Percentiles rank a stretch among this genome's conserved stretches.
These are phyloP conservation scores for Wallacemonas sp. DNA, from an alignment of 208 protist species.

Conservation along the genomic window DNA sequence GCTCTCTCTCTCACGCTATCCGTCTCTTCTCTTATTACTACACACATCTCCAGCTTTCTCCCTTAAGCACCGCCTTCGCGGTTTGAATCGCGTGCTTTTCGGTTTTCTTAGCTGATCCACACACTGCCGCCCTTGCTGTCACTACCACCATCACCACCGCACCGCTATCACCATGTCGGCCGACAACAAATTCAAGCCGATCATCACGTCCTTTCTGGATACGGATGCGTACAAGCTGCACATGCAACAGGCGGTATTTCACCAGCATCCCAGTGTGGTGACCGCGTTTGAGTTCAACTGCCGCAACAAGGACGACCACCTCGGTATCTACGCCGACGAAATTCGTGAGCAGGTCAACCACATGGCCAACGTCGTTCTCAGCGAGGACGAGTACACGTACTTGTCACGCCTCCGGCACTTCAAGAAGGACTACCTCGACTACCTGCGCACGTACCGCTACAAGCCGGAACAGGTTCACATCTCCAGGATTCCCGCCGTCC, in stretches of 20 bases:
- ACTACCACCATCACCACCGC: not conserved
- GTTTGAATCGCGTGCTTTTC: too few relatives aligned
- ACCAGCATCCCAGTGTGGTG: slow-evolving; percentile 46
- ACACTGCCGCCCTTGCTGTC: too few relatives aligned
- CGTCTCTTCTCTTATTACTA: too few relatives aligned
- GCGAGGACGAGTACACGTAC: slow-evolving; percentile 69
- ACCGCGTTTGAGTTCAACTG: slow-evolving; percentile 73
- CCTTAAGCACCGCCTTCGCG: too few relatives aligned
- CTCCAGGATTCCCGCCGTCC: slow-evolving; percentile 26
- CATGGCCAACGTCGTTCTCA: slow-evolving; percentile 48
- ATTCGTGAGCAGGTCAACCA: slow-evolving; percentile 54
- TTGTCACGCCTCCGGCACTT: slow-evolving; percentile 67
- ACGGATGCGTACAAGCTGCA: slow-evolving; percentile 90
- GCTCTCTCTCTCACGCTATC: too few relatives aligned
- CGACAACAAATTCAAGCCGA: slow-evolving; percentile 33
- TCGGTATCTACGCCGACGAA: slow-evolving; percentile 63
- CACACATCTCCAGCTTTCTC: too few relatives aligned
- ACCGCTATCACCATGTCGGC: slow-evolving; percentile 13
- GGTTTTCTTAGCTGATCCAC: too few relatives aligned
- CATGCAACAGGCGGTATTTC: slow-evolving; percentile 90
- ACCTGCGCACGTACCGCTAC: slow-evolving; percentile 76
- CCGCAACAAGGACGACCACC: slow-evolving; percentile 69
- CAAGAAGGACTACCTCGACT: slow-evolving; percentile 75
- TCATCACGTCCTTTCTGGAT: slow-evolving; percentile 83
- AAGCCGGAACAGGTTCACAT: slow-evolving; percentile 77